A percentile compares a stretch with the other conserved stretches of the same genome.
phyloP scores from a whole-genome alignment of 306 rosid genomes.

The Hylodesmum podocarpum region DNA sequence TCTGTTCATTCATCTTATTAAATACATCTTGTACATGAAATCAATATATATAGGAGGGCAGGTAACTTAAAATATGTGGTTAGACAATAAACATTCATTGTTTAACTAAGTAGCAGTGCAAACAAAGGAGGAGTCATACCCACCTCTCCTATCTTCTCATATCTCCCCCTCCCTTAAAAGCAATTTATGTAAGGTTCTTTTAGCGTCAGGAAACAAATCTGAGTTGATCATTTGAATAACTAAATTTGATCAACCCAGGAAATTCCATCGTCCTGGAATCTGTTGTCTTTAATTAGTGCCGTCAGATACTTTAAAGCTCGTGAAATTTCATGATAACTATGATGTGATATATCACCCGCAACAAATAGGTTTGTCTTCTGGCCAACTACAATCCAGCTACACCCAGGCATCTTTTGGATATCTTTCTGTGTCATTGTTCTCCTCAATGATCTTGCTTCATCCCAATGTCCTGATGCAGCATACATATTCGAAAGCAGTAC shows the following conservation, averaged over 20 bases:
- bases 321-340: constrained; percentile 45
- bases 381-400: constrained; percentile 74
- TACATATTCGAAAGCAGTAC: constrained; percentile 63
- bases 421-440: constrained; percentile 63
- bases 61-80: too few species aligned
- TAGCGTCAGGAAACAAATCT: constrained; percentile 5
- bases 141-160: neutral
- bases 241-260: constrained; percentile 21
- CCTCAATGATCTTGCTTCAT: constrained; percentile 59
- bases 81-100: too few species aligned
- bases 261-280: constrained; percentile 25
- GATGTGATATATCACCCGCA: constrained; percentile 56
- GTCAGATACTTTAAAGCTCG: constrained; percentile 47
- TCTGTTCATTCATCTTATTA: too few species aligned
- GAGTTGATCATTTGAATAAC: constrained; percentile 15
- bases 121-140: neutral
- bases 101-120: too few species aligned
- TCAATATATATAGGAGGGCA: too few species aligned
- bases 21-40: too few species aligned
- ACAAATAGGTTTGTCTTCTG: constrained; percentile 53
- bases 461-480: constrained; percentile 78
- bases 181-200: neutral
- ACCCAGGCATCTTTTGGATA: constrained; percentile 65
- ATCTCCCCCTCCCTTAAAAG: neutral
- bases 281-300: constrained; percentile 48